Conservation (phyloP, 805 yeast species). For the Hanseniaspora valbyensis region DNA sequence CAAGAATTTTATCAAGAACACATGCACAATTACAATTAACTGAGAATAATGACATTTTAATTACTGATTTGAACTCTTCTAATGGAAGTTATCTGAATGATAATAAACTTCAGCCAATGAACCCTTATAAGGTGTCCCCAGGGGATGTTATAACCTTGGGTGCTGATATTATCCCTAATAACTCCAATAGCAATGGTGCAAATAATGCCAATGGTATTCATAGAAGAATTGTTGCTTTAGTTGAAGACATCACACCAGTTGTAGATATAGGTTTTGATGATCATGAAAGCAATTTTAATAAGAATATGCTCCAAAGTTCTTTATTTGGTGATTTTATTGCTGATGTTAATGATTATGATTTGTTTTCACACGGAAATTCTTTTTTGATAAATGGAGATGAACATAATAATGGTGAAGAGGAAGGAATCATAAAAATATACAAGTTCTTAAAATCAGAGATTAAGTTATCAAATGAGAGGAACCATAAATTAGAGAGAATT, state of each 20-base stretch:
- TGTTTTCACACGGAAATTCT: slow-evolving; percentile 39
- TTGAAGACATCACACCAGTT: slow-evolving; percentile 48
- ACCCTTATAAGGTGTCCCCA: slow-evolving; percentile 51
- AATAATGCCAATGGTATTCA: slow-evolving; percentile 48
- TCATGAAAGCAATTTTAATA: slow-evolving; percentile 12
- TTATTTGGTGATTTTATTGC: slow-evolving; percentile 50
- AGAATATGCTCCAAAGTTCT: slow-evolving; percentile 28
- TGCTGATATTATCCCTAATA: slow-evolving; percentile 50
- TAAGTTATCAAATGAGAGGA: slow-evolving; percentile 49
- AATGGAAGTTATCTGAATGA: slow-evolving; percentile 92
- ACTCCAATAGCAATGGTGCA: slow-evolving; percentile 28
- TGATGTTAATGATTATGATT: slow-evolving; percentile 38
- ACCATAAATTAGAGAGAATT: slow-evolving; percentile 42
- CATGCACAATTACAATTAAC: slow-evolving; percentile 82
- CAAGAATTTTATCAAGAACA: slow-evolving; percentile 81
- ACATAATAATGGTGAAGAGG: not conserved
- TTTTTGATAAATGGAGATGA: slow-evolving; percentile 26
- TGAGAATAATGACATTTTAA: slow-evolving; percentile 50
- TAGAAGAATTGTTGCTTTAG: slow-evolving; percentile 72
- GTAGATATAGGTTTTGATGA: slow-evolving; percentile 23
- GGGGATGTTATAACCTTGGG: slow-evolving; percentile 91
- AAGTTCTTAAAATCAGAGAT: slow-evolving; percentile 45
- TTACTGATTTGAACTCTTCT: slow-evolving; percentile 79
- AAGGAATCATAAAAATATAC: slow-evolving; percentile 5
- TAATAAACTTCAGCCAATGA: slow-evolving; percentile 41